A percentile compares a stretch with the other conserved stretches of the same genome.
phyloP scores from a whole-genome alignment of 768 basidiomycete species.

The Psilocybe tampanensis region DNA sequence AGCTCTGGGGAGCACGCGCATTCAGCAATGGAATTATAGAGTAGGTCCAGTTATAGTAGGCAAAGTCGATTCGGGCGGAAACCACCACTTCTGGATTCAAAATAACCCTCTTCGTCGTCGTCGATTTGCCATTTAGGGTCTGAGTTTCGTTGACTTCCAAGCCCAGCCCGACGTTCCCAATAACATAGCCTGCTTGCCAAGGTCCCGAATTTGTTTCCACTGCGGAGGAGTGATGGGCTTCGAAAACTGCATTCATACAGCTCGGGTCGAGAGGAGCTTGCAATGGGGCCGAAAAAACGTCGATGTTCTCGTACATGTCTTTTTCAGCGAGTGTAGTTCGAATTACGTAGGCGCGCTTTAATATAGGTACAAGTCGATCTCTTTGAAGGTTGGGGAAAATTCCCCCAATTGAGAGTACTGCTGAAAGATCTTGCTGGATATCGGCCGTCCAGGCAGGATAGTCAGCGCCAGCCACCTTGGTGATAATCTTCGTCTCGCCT shows the following conservation, averaged over 20 bases:
- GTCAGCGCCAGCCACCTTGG: neutral
- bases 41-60: too few relatives aligned
- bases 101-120: neutral
- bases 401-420: slow-evolving; percentile 3
- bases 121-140: neutral
- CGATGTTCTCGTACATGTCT: slow-evolving; percentile 20
- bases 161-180: slow-evolving; percentile 2
- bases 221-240: neutral
- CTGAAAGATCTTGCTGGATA: slow-evolving; percentile 9
- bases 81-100: slow-evolving; percentile 4
- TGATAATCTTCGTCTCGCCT: slow-evolving; percentile 8
- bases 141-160: neutral
- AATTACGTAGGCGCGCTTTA: slow-evolving; percentile 19
- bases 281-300: slow-evolving; percentile 8
- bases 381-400: neutral
- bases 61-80: too few relatives aligned
- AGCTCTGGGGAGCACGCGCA: too few relatives aligned
- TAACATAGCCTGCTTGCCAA: neutral
- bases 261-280: slow-evolving; percentile 18
- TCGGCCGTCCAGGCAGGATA: slow-evolving; percentile 15
- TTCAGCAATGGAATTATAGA: too few relatives aligned
- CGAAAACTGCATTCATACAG: slow-evolving; percentile 14
- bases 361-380: slow-evolving; percentile 4
- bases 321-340: slow-evolving; percentile 23
- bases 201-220: neutral